A percentile compares a stretch with the other conserved stretches of the same genome.
These are phyloP conservation scores for Myxozyma neglecta DNA, from an alignment of 805 yeast species.

Conservation along the genomic window DNA sequence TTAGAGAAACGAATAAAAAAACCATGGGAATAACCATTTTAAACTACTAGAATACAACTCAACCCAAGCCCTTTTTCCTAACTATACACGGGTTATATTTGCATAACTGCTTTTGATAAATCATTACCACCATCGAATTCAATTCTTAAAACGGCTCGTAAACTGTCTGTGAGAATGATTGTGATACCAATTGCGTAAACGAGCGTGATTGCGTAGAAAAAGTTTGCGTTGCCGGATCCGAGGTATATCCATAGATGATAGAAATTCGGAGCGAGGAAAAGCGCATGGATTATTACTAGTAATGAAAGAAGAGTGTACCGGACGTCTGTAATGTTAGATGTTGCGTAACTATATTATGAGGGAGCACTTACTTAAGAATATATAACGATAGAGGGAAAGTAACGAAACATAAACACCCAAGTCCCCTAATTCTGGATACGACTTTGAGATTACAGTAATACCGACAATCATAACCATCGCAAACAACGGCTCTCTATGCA, in stretches of 20 bases:
- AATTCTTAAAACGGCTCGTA: constrained; percentile 73
- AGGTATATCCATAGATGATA: constrained; percentile 91
- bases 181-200: constrained; percentile 73
- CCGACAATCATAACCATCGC: constrained; percentile 53
- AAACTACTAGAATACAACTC: not conserved
- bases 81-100: constrained; percentile 45
- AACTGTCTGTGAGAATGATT: constrained; percentile 66
- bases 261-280: constrained; percentile 80
- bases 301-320: constrained; percentile 52
- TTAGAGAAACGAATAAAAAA: constrained; percentile 13
- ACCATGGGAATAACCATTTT: not conserved
- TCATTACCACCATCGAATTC: constrained; percentile 58
- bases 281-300: constrained; percentile 55
- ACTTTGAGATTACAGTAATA: constrained; percentile 63
- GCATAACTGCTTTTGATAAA: constrained; percentile 46
- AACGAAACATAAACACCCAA: constrained; percentile 53
- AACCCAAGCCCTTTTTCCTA: not conserved
- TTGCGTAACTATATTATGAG: not conserved
- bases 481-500: constrained; percentile 58
- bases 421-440: constrained; percentile 86
- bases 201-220: constrained; percentile 90
- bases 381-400: constrained; percentile 52
- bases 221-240: constrained; percentile 94
- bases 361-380: constrained; percentile 32
- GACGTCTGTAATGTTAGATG: constrained; percentile 34